Conservation (phyloP, 106 monocot species). For the Phalaenopsis aphrodite region DNA sequence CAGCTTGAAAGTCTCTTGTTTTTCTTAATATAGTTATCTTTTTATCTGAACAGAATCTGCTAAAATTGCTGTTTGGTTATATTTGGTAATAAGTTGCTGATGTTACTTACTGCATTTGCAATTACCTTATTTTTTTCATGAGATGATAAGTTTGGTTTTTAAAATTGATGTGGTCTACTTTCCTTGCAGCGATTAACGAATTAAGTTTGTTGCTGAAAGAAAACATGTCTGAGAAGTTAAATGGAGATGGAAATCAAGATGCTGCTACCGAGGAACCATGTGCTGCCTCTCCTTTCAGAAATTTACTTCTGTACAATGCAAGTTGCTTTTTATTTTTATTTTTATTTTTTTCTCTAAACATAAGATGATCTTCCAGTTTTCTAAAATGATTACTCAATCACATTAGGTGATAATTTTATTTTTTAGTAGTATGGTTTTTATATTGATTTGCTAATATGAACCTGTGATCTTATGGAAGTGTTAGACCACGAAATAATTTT, state of each 20-base stretch:
- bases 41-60: neutral
- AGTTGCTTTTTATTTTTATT: conserved; percentile 30
- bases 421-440: neutral
- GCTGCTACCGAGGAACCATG: conserved; percentile 34
- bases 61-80: neutral
- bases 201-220: conserved; percentile 13
- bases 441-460: neutral
- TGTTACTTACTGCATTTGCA: neutral
- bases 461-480: neutral
- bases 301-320: conserved; percentile 51
- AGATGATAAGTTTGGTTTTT: neutral
- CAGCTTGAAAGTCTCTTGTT: neutral
- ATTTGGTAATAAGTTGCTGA: neutral
- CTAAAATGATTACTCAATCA: neutral
- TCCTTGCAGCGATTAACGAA: conserved; percentile 36
- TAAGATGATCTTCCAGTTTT: neutral
- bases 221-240: conserved; percentile 14
- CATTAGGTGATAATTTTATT: neutral
- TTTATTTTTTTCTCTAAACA: neutral
- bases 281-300: conserved; percentile 36
- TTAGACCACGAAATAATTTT: neutral
- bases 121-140: neutral
- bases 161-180: neutral
- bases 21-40: neutral
- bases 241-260: conserved; percentile 14